These are phyloP conservation scores for Sonneratia alba DNA, from an alignment of 345 rosid genomes.

Conservation along the genomic window DNA sequence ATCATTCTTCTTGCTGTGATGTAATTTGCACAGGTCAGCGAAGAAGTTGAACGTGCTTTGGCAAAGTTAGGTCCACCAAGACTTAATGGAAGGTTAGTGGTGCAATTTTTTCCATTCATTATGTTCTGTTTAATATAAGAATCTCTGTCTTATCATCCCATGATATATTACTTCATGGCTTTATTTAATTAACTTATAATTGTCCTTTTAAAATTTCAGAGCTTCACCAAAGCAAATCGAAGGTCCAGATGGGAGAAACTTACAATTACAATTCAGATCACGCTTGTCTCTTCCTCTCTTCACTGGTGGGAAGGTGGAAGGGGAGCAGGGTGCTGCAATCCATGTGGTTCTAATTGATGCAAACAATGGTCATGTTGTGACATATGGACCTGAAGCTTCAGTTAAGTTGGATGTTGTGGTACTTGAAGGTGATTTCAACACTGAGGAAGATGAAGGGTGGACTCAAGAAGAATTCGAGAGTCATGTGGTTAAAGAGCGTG, in stretches of 20 bases:
- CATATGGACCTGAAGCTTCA: conserved; percentile 74
- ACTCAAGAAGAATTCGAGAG: conserved; percentile 83
- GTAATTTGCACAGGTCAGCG: conserved; percentile 67
- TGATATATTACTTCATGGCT: background rate
- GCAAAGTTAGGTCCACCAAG: conserved; percentile 90
- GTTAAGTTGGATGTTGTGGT: conserved; percentile 78
- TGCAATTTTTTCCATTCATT: background rate
- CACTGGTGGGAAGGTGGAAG: conserved; percentile 97
- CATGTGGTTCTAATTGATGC: conserved; percentile 70
- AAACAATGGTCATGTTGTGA: conserved; percentile 59
- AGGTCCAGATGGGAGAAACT: conserved; percentile 75
- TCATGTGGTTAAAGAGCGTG: conserved; percentile 90
- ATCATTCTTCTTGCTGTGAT: background rate
- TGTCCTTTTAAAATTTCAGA: conserved; percentile 21
- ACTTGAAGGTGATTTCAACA: conserved; percentile 91
- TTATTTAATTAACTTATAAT: background rate
- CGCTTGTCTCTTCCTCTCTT: conserved; percentile 94
- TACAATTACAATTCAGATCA: conserved; percentile 71
- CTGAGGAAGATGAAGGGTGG: conserved; percentile 92
- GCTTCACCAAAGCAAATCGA: conserved; percentile 85
- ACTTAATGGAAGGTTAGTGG: conserved; percentile 62
- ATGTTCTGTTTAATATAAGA: background rate
- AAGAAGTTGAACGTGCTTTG: conserved; percentile 98
- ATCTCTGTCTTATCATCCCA: background rate
- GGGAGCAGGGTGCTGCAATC: conserved; percentile 96